Conservation (phyloP, 441 rosid species). For the Adansonia rubrostipa region DNA sequence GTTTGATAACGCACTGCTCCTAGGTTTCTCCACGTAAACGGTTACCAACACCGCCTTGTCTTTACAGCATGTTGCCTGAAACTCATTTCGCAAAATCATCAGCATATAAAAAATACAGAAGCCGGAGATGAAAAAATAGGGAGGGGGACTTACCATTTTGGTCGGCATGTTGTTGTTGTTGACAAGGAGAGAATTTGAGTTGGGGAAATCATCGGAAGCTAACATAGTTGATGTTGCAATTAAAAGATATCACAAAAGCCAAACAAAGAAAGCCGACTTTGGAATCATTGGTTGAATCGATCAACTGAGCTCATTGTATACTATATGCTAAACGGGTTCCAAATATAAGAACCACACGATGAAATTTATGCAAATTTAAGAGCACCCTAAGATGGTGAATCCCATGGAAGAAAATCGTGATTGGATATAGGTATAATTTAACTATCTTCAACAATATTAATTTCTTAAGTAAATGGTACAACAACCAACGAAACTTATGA, state of each 20-base stretch:
- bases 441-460: neutral
- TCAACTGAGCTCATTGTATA: constrained; percentile 1
- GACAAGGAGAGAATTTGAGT: constrained; percentile 12
- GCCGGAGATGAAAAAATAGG: neutral
- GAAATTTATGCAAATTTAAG: neutral
- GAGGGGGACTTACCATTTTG: constrained; percentile 27
- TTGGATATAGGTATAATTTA: neutral
- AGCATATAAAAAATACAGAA: neutral
- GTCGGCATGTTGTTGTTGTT: constrained; percentile 21
- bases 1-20: constrained; percentile 26
- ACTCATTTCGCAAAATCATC: neutral
- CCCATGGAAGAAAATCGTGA: neutral
- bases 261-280: constrained; percentile 22
- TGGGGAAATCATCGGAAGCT: neutral
- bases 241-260: constrained; percentile 19
- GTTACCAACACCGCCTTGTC: constrained; percentile 39
- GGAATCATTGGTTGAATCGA: constrained; percentile 34
- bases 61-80: constrained; percentile 39
- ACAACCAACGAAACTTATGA: neutral
- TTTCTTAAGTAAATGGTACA: neutral
- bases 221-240: neutral
- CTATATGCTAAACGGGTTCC: neutral
- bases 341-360: neutral
- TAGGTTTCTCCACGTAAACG: constrained; percentile 44
- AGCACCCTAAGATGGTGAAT: neutral